Conservation (phyloP, 257 asterid genomes). For the Verbascum thapsus region DNA sequence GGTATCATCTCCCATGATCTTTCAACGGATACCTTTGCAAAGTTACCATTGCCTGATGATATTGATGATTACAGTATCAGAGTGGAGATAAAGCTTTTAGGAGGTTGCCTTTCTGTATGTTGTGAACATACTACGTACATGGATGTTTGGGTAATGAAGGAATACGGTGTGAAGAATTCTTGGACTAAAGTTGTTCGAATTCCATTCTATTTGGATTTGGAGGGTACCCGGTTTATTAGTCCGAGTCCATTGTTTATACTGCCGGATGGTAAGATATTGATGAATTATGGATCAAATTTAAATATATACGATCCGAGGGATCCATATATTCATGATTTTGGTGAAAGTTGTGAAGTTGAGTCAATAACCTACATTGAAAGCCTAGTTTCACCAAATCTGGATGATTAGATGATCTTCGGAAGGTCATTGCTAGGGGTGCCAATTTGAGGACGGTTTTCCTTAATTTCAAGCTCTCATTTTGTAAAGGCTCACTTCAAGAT, state of each 20-base stretch:
- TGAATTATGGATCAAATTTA: conserved; percentile 22
- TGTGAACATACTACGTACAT: conserved; percentile 15
- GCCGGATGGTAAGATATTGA: conserved; percentile 22
- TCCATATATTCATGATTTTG: conserved; percentile 17
- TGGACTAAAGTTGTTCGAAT: conserved; percentile 28
- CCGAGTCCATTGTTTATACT: conserved; percentile 14
- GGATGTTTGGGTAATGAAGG: conserved; percentile 36
- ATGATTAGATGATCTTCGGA: conserved; percentile 20
- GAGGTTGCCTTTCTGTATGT: conserved; percentile 23
- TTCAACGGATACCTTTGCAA: conserved; percentile 17
- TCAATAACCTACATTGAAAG: conserved; percentile 27
- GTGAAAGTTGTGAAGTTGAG: conserved; percentile 3
- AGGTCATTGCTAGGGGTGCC: too few species aligned
- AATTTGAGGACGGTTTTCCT: too few species aligned
- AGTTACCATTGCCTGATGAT: conserved; percentile 25
- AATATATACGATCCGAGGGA: conserved; percentile 18
- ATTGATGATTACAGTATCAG: conserved; percentile 8
- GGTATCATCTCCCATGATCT: conserved; percentile 30
- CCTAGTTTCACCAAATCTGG: conserved; percentile 28
- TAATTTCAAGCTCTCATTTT: too few species aligned
- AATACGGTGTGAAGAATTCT: conserved; percentile 25
- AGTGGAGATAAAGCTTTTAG: conserved; percentile 18
- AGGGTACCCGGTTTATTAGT: conserved; percentile 2
- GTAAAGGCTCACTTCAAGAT: too few species aligned
- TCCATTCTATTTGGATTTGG: conserved; percentile 23